A percentile compares a stretch with the other conserved stretches of the same genome.
Conservation (phyloP, 192 early-diverging fungal genomes). For the Allomyces macrogynus region DNA sequence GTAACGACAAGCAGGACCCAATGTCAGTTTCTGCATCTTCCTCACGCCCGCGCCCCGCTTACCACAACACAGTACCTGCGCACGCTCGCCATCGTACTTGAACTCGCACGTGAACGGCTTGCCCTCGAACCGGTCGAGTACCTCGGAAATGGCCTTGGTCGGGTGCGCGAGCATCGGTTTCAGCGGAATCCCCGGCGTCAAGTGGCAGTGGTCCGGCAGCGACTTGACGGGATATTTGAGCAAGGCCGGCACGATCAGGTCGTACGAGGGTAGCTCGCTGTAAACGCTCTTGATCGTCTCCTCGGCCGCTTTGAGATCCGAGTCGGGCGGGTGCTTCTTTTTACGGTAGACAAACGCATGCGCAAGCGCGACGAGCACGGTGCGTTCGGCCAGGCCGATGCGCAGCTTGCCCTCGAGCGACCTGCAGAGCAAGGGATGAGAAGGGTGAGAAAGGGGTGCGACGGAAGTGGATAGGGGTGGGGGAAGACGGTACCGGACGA, state of each 20-base stretch:
- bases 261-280: slow-evolving; percentile 85
- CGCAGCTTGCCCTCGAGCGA: slow-evolving; percentile 83
- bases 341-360: slow-evolving; percentile 44
- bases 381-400: slow-evolving; percentile 88
- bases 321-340: slow-evolving; percentile 11
- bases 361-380: slow-evolving; percentile 70
- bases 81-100: slow-evolving; percentile 95
- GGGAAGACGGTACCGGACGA: slow-evolving; percentile 40
- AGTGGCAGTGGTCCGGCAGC: slow-evolving; percentile 56
- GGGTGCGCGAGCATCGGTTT: slow-evolving; percentile 99
- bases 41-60: background rate
- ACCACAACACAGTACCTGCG: slow-evolving; percentile 33
- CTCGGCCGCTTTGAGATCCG: slow-evolving; percentile 21
- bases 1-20: background rate
- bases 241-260: slow-evolving; percentile 69
- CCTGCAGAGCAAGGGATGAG: slow-evolving; percentile 11
- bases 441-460: too few species aligned
- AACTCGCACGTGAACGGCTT: slow-evolving; percentile 91
- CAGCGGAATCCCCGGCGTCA: slow-evolving; percentile 85
- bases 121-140: slow-evolving; percentile 82
- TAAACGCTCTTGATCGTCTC: slow-evolving; percentile 30
- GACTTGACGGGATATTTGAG: slow-evolving; percentile 50
- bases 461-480: background rate
- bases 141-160: slow-evolving; percentile 78
- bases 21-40: background rate